Base-by-base conservation (phyloP, 805 yeast species). In the Yarrowia sp. region DNA sequence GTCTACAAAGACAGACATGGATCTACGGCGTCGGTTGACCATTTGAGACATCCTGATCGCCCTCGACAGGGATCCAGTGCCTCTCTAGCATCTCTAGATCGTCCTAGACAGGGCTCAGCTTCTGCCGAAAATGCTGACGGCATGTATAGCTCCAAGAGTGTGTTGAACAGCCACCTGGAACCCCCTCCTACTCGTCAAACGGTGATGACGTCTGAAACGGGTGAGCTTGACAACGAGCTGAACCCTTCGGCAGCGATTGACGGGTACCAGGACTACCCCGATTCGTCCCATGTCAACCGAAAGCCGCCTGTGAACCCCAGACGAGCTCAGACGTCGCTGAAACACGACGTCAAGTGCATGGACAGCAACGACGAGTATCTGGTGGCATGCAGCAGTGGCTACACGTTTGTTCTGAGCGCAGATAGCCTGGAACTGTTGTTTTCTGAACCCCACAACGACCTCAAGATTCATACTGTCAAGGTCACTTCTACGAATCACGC, bases 211-310 rank as follows among this genome's bases (percentile, higher is more conserved):
- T 40, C 52, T 12, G 52, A 59, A 9, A 32, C 65, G 1, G 65
- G 65, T 4, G 65, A 59, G 36, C 8, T 42, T 11, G 52, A 43
- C 16, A 19, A 12, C 7, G 65, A 59, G 14, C 11, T 43, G 32
- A 59, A 43, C 52, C 52, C 65, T 19, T 67, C 56, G 0, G 46
- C 70, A 0, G 59, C 70, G 9, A 63, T 48, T 36, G 63, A 43
- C 15, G 69, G 56, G 12, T 67, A 43, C 55, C 63, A 50, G 40
- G 55, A 48, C 43, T 71, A 69, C 59, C 78, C 78, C 1, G 78
- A 76, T 49, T 72, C 76, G 7, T 75, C 78, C 16, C 74, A 73
- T n/a, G 72, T 76, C 22, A 77, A 75, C 69, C 70, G 79, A 26
- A 67, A 75, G 43, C 75, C 78, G 5, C 79, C 79, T 1, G 56